These are phyloP conservation scores for Euphorbia schlechtendalii DNA, from an alignment of 441 rosid species.

Conservation along the genomic window DNA sequence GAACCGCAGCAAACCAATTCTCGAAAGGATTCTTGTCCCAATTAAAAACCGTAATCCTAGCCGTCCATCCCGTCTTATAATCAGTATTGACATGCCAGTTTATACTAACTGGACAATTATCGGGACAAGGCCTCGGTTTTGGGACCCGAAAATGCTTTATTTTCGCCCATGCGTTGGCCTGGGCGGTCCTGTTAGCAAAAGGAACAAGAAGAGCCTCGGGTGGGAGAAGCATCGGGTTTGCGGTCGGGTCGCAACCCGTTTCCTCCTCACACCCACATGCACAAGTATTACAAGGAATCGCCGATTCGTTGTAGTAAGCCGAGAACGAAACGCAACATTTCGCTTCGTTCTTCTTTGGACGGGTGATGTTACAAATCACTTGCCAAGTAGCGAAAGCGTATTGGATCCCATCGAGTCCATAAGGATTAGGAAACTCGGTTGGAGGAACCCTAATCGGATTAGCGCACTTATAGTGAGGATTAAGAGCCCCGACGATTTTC, in stretches of 20 bases:
- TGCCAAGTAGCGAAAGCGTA: slow-evolving; percentile 77
- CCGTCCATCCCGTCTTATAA: slow-evolving; percentile 63
- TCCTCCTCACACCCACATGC: slow-evolving; percentile 68
- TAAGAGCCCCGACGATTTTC: slow-evolving; percentile 56
- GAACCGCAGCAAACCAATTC: slow-evolving; percentile 69
- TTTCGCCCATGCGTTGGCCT: slow-evolving; percentile 71
- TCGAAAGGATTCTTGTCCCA: slow-evolving; percentile 51
- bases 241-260: slow-evolving; percentile 35
- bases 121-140: slow-evolving; percentile 69
- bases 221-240: slow-evolving; percentile 55
- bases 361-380: slow-evolving; percentile 61
- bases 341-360: slow-evolving; percentile 45
- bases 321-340: slow-evolving; percentile 86
- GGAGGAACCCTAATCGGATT: slow-evolving; percentile 62
- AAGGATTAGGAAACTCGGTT: slow-evolving; percentile 56
- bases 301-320: slow-evolving; percentile 72
- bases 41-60: slow-evolving; percentile 64
- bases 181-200: slow-evolving; percentile 51
- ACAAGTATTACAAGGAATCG: slow-evolving; percentile 76
- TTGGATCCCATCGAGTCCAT: slow-evolving; percentile 42
- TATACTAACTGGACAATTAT: slow-evolving; percentile 77
- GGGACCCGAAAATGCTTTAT: slow-evolving; percentile 40
- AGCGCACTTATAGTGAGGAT: slow-evolving; percentile 63
- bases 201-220: slow-evolving; percentile 69
- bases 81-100: slow-evolving; percentile 86